A percentile compares a stretch with the other conserved stretches of the same genome.
Evolutionary conservation across 148 eudicot genomes (phyloP).

Genomic region (Polygonum aviculare): DNA sequence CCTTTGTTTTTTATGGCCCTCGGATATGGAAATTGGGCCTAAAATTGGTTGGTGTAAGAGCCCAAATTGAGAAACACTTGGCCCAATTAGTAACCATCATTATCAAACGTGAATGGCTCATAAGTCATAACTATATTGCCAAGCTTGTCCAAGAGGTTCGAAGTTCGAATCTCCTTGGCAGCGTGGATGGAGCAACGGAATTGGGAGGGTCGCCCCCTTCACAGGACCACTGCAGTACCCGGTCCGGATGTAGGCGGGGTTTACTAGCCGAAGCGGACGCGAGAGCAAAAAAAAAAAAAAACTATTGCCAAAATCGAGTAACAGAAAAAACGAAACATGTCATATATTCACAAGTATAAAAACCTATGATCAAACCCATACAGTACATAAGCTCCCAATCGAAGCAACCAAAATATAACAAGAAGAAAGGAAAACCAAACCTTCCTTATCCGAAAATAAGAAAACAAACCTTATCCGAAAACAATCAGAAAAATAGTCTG

Average conservation of each 20-base stretch:
- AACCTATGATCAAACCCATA: neutral
- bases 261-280: too few species aligned
- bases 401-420: too few species aligned
- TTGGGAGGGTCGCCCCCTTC: too few species aligned
- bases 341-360: neutral
- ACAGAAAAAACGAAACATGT: neutral
- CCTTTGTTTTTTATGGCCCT: too few species aligned
- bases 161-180: too few species aligned
- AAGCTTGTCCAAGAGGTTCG: too few species aligned
- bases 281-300: too few species aligned
- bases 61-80: neutral
- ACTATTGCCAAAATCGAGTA: neutral
- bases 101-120: neutral
- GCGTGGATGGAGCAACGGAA: too few species aligned
- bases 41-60: neutral
- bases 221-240: too few species aligned
- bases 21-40: neutral
- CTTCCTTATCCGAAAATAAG: neutral
- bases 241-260: too few species aligned
- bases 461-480: neutral
- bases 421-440: too few species aligned
- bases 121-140: neutral
- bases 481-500: neutral
- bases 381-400: neutral
- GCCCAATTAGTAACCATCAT: neutral